Conservation (phyloP, 139 green algal genomes). For the Prasinococcaceae sp. region DNA sequence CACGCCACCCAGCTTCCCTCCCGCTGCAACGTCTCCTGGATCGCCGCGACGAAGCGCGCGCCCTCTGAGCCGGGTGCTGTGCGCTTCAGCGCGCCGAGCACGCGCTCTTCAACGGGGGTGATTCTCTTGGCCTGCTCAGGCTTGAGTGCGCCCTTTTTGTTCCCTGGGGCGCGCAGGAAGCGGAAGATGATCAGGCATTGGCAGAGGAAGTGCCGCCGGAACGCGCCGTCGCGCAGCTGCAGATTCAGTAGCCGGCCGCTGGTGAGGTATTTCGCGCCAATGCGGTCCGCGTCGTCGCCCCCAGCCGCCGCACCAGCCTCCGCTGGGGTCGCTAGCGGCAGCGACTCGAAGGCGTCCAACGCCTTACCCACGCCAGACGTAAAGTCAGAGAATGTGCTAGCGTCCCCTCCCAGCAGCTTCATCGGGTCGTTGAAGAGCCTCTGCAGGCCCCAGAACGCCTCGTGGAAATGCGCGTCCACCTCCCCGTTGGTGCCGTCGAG, state of each 20-base stretch:
- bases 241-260: constrained; percentile 50
- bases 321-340: not conserved
- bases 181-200: constrained; percentile 30
- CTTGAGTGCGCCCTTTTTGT: not conserved
- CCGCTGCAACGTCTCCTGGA: not conserved
- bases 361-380: too few relatives aligned
- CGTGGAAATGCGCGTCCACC: constrained; percentile 47
- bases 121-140: not conserved
- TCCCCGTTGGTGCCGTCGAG: not conserved
- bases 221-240: constrained; percentile 54
- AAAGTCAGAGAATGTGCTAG: too few relatives aligned
- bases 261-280: constrained; percentile 56
- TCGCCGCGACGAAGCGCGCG: not conserved
- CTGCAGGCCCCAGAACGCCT: constrained; percentile 64
- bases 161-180: constrained; percentile 1
- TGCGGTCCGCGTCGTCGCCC: not conserved
- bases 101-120: not conserved
- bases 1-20: not conserved
- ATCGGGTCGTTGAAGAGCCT: not conserved
- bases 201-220: constrained; percentile 62
- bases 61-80: not conserved
- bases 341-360: constrained; percentile 7
- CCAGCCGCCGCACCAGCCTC: not conserved
- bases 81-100: not conserved
- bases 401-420: too few relatives aligned